A percentile compares a stretch with the other conserved stretches of the same genome.
phyloP scores from a whole-genome alignment of 495 filamentous ascomycete genomes.

The Corynascus novoguineensis region DNA sequence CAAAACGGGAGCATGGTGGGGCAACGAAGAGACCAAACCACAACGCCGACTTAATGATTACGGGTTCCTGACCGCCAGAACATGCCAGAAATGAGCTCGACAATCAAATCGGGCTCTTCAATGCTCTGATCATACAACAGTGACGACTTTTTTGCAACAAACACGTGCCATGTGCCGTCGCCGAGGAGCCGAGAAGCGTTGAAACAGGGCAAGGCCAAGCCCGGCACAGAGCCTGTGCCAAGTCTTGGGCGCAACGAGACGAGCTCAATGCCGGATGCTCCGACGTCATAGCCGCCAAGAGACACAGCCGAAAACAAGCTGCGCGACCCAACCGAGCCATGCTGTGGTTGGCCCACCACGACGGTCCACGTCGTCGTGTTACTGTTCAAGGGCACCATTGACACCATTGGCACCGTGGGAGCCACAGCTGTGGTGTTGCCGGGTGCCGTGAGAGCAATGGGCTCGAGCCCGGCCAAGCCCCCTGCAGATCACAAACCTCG shows the following conservation, averaged over 20 bases:
- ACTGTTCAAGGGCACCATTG: background rate
- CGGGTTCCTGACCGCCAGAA: no score
- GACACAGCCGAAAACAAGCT: constrained; percentile 17
- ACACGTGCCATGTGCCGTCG: background rate
- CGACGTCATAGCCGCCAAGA: constrained; percentile 23
- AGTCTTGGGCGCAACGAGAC: constrained; percentile 8
- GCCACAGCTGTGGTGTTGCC: no score
- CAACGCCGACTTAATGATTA: no score
- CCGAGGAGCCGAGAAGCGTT: constrained; percentile 7
- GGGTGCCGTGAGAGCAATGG: background rate
- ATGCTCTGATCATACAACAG: background rate
- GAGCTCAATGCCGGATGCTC: background rate
- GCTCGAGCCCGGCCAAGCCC: constrained; percentile 3
- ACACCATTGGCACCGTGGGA: no score
- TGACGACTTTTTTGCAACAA: background rate
- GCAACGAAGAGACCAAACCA: no score
- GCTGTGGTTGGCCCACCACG: constrained; percentile 1
- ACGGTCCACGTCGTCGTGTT: constrained; percentile 1
- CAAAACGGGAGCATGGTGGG: background rate
- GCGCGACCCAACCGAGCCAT: no score
- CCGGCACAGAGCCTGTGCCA: constrained; percentile 3
- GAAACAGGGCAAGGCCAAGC: constrained; percentile 14
- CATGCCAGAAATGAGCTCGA: background rate
- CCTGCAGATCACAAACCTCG: background rate
- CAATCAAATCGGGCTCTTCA: background rate